These are phyloP conservation scores for Claviceps arundinis DNA, from an alignment of 2,329 filamentous ascomycete species.

Conservation along the genomic window DNA sequence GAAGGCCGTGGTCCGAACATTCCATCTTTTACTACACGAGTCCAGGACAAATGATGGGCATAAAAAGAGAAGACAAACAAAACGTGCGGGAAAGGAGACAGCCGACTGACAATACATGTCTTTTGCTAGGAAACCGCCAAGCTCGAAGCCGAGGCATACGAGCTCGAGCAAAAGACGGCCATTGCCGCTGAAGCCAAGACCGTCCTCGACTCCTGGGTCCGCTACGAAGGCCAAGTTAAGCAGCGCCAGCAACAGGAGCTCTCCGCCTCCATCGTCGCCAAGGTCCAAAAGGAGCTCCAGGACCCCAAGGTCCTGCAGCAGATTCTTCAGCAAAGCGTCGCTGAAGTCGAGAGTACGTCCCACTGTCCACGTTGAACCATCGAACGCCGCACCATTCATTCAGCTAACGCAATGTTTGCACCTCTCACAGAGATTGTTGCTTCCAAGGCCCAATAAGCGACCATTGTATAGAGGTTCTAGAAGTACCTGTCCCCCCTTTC, in stretches of 20 bases:
- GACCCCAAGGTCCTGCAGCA: conserved; percentile 95
- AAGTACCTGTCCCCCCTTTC: neutral
- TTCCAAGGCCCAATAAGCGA: neutral
- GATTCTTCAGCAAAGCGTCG: conserved; percentile 92
- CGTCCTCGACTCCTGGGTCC: conserved; percentile 95
- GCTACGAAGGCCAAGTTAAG: conserved; percentile 98
- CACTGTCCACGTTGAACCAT: neutral
- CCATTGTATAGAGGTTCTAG: neutral
- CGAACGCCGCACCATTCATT: neutral
- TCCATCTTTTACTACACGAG: no score
- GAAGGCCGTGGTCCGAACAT: neutral
- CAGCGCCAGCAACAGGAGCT: conserved; percentile 96
- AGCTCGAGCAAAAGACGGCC: conserved; percentile 92
- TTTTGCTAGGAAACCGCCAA: conserved; percentile 72
- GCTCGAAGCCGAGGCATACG: conserved; percentile 90
- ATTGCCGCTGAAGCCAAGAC: conserved; percentile 85
- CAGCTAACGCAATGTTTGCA: neutral
- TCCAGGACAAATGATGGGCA: no score
- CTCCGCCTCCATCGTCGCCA: conserved; percentile 82
- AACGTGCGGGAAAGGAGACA: no score
- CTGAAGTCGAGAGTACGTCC: conserved; percentile 80
- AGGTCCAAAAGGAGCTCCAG: conserved; percentile 97
- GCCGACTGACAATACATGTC: conserved; percentile 1
- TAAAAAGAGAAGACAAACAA: neutral
- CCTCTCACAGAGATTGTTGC: neutral